phyloP scores from a whole-genome alignment of 140 eudicot species.

The Erigeron philadelphicus region DNA sequence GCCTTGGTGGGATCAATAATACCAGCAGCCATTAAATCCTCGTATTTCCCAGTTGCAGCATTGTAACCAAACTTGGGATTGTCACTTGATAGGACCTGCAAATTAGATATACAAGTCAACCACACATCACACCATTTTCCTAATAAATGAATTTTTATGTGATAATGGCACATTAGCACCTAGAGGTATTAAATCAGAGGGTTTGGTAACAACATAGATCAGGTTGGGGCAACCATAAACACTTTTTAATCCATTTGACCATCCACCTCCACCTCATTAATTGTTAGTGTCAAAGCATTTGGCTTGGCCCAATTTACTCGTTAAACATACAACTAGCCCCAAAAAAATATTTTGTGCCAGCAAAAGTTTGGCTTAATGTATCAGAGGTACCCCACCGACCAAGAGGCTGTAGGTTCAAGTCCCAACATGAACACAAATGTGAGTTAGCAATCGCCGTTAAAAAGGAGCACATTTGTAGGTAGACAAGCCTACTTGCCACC shows the following conservation, averaged over 20 bases:
- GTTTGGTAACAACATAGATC: background rate
- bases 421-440: background rate
- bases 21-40: constrained; percentile 35
- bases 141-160: background rate
- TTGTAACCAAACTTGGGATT: constrained; percentile 34
- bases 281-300: background rate
- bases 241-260: background rate
- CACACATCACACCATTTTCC: background rate
- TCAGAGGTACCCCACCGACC: background rate
- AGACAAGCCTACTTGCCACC: background rate
- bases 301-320: background rate
- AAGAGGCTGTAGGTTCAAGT: background rate
- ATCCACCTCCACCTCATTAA: background rate
- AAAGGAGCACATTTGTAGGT: background rate
- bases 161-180: background rate
- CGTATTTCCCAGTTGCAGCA: constrained; percentile 41
- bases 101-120: background rate
- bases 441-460: background rate
- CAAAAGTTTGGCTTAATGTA: background rate
- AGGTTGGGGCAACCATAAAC: background rate
- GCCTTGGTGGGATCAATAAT: constrained; percentile 36
- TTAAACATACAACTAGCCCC: background rate
- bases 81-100: constrained; percentile 32
- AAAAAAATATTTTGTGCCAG: background rate
- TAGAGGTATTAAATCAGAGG: background rate